phyloP scores from a whole-genome alignment of 2,329 filamentous ascomycete genomes.

The Arthrobotrys pseudoclavata region DNA sequence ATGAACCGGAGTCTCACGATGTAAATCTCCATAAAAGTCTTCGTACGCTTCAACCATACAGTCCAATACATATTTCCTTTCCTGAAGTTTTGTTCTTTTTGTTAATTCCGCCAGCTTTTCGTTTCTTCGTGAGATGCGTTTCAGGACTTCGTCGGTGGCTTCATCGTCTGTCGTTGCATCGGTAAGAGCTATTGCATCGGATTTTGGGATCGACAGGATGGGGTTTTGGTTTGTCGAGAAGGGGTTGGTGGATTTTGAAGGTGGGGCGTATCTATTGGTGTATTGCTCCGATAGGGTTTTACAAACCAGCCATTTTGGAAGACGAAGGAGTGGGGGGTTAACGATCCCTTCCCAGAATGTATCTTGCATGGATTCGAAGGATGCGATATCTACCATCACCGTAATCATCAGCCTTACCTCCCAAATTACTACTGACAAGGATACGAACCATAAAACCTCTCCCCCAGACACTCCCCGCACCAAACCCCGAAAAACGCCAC shows the following conservation, averaged over 20 bases:
- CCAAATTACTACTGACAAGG: background rate
- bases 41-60: slow-evolving; percentile 47
- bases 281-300: slow-evolving; percentile 4
- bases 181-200: slow-evolving; percentile 11
- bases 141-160: slow-evolving; percentile 6
- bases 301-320: background rate
- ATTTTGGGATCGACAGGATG: background rate
- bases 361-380: slow-evolving; percentile 34
- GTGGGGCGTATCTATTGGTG: background rate
- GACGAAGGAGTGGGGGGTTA: slow-evolving; percentile 24
- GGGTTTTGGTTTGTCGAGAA: background rate
- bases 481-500: slow-evolving; percentile 40
- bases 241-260: background rate
- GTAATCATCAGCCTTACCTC: background rate
- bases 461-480: slow-evolving; percentile 18
- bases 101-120: background rate
- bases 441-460: slow-evolving; percentile 35
- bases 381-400: slow-evolving; percentile 3
- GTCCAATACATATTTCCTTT: slow-evolving; percentile 15
- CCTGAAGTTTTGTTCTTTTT: background rate
- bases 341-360: slow-evolving; percentile 46
- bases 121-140: slow-evolving; percentile 1
- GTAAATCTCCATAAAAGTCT: slow-evolving; percentile 17
- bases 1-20: slow-evolving; percentile 3
- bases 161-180: slow-evolving; percentile 18